Evolutionary conservation across 768 basidiomycete species (phyloP).

Genomic region (Suillus sp.): DNA sequence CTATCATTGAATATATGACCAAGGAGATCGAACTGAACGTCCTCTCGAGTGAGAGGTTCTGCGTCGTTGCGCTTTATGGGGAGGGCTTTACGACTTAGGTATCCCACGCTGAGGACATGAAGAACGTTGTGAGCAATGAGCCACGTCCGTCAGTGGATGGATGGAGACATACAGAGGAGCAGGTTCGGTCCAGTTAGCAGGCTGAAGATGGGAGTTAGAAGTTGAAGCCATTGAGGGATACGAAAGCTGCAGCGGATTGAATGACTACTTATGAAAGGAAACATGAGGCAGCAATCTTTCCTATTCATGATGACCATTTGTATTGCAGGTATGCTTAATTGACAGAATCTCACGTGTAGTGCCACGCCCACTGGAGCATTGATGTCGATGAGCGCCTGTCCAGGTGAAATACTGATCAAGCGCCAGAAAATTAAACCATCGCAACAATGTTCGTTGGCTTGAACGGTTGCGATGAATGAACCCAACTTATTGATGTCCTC

Average conservation of each 20-base stretch:
- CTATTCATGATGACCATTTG: slow-evolving; percentile 23
- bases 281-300: slow-evolving; percentile 32
- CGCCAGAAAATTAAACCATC: slow-evolving; percentile 1
- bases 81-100: slow-evolving; percentile 62
- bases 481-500: slow-evolving; percentile 2
- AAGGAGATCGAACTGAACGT: slow-evolving; percentile 87
- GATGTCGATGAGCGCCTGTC: not conserved
- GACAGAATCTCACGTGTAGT: slow-evolving; percentile 41
- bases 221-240: slow-evolving; percentile 50
- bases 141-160: slow-evolving; percentile 14
- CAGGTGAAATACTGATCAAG: not conserved
- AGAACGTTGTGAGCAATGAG: slow-evolving; percentile 13
- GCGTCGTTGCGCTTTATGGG: slow-evolving; percentile 85
- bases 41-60: slow-evolving; percentile 79
- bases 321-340: slow-evolving; percentile 17
- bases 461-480: slow-evolving; percentile 2
- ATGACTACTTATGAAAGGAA: slow-evolving; percentile 16
- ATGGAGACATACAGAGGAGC: slow-evolving; percentile 51
- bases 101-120: slow-evolving; percentile 45
- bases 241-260: slow-evolving; percentile 19
- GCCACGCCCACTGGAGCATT: slow-evolving; percentile 6
- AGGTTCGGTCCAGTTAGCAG: slow-evolving; percentile 48
- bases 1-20: slow-evolving; percentile 74
- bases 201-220: slow-evolving; percentile 34
- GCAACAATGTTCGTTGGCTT: not conserved